These are phyloP conservation scores for Cryptococcus sp. DNA, from an alignment of 1,284 basidiomycete genomes.

Conservation along the genomic window DNA sequence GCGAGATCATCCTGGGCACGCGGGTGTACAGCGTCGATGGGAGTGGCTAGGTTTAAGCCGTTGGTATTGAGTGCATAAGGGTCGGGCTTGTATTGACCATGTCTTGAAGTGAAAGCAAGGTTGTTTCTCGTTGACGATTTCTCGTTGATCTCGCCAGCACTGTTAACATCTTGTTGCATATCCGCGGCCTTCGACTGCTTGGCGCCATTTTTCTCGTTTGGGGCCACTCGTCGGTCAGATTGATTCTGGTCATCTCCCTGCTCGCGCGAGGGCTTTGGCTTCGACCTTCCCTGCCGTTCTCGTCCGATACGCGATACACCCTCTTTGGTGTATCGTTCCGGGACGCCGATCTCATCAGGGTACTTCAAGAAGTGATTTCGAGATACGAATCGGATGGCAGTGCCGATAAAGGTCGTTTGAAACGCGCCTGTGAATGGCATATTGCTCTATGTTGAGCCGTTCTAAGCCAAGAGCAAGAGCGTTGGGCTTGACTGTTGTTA, in stretches of 20 bases:
- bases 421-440: slow-evolving; percentile 19
- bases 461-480: too few relatives aligned
- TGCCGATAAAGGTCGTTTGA: slow-evolving; percentile 15
- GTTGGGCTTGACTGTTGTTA: too few relatives aligned
- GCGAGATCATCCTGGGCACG: too few relatives aligned
- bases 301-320: not conserved
- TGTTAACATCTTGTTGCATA: not conserved
- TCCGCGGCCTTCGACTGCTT: not conserved
- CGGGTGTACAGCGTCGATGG: not conserved
- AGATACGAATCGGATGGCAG: slow-evolving; percentile 6
- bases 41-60: not conserved
- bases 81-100: not conserved
- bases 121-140: not conserved
- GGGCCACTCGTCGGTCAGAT: not conserved
- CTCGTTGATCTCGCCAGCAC: not conserved
- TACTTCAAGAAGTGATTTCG: slow-evolving; percentile 15
- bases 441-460: not conserved
- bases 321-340: slow-evolving; percentile 12
- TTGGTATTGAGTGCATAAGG: not conserved
- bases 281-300: too few relatives aligned
- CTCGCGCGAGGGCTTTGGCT: too few relatives aligned
- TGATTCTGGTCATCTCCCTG: too few relatives aligned
- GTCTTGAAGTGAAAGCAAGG: not conserved
- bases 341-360: slow-evolving; percentile 18
- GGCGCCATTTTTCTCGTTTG: not conserved